Evolutionary conservation across 1,284 basidiomycete genomes (phyloP).

Genomic region (Afroboletus lepidellus): DNA sequence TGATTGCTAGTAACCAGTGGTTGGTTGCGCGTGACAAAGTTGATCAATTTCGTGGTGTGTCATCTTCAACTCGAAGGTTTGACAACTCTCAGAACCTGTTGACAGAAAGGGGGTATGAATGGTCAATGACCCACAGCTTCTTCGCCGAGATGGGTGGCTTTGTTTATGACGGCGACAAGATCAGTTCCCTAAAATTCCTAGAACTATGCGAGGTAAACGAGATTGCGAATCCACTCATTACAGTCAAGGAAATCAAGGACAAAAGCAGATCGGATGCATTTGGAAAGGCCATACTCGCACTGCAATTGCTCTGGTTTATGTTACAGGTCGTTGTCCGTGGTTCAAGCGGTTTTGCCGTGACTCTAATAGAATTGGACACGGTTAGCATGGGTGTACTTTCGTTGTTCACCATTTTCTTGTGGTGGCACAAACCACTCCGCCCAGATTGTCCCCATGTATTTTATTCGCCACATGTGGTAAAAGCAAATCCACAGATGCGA

Average conservation of each 20-base stretch:
- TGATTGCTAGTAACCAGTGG: background rate
- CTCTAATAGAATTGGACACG: background rate
- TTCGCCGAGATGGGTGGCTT: background rate
- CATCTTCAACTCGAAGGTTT: background rate
- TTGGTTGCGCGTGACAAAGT: background rate
- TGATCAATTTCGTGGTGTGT: background rate
- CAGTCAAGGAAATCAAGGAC: background rate
- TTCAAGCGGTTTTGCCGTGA: background rate
- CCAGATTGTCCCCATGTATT: background rate
- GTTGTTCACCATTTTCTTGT: background rate
- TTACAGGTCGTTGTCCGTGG: background rate
- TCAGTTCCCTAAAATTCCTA: background rate
- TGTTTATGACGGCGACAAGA: background rate
- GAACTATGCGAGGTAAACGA: background rate
- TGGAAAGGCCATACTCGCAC: background rate
- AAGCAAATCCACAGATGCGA: too few relatives aligned
- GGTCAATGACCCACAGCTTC: background rate
- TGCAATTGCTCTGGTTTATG: background rate
- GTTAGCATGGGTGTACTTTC: background rate
- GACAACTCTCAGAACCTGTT: background rate
- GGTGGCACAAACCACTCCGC: constrained; percentile 3
- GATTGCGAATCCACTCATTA: constrained; percentile 2
- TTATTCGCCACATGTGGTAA: background rate
- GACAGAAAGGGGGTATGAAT: background rate
- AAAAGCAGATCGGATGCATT: background rate